Conservation (phyloP, 1,139 yeast genomes). For the Pneumocystis sp. region DNA sequence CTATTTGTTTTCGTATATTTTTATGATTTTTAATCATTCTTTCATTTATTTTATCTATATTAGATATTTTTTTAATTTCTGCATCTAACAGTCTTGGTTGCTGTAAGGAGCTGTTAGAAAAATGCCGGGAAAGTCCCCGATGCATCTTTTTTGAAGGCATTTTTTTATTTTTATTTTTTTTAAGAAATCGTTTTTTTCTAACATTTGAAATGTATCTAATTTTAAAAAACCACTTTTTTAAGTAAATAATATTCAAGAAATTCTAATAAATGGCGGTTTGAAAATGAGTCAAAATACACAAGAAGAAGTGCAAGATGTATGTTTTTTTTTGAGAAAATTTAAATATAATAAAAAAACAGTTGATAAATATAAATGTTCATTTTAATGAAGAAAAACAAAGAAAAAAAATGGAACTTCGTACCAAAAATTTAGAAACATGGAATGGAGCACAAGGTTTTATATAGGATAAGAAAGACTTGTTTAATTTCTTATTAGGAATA, state of each 20-base stretch:
- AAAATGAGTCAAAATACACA: background rate
- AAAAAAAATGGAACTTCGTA: background rate
- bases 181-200: background rate
- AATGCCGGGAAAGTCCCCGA: background rate
- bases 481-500: slow-evolving; percentile 13
- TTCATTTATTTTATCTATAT: background rate
- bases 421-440: background rate
- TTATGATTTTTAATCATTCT: background rate
- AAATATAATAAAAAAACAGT: background rate
- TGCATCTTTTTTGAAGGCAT: background rate
- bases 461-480: too few species aligned
- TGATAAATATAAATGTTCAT: background rate
- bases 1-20: background rate
- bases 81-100: background rate
- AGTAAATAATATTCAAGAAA: background rate
- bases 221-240: background rate
- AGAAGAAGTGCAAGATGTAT: background rate
- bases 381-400: background rate
- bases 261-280: background rate
- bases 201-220: background rate
- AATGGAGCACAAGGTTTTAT: background rate
- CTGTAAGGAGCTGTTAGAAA: background rate
- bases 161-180: background rate
- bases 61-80: background rate
- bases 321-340: background rate